Evolutionary conservation across 176 grass and related monocot genomes (phyloP), one percentile per base, ranked within the genome.

Genomic region (Saccharum spontaneum): DNA sequence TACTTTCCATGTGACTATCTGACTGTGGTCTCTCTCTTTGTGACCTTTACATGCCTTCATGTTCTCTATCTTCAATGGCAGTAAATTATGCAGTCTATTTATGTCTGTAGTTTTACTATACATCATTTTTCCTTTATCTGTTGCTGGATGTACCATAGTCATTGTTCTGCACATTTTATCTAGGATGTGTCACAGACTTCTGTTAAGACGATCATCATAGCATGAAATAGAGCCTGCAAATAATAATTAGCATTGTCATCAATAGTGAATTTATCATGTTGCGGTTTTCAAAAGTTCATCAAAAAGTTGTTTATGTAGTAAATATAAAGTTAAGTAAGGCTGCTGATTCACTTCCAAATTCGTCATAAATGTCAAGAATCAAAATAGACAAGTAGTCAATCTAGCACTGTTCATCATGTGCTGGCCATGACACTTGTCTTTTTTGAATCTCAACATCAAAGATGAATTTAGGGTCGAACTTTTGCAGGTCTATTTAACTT

Each of bases 1-100:
- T 14, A 39, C 74, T 37, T 79, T 28, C 48, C 68, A 49, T 39
- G 11, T 75, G 41, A 75, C 60, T 78, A 62, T 20, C 15, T 79
- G 41, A 74, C 48, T 79, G 63, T 43, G 28, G 41, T 54, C 39
- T 73, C 5, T 86, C n/a, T 48, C 66, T 55, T 82, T 72, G 73
- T 38, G 16, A 28, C 28, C 46, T 75, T 85, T 78, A 77, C 40
- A n/a, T 78, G 39, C 18, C 41, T 78, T 59, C 65, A 39, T 67
- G 76, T 61, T 61, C 31, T 54, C 30, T 28, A 44, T 48, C 10
- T 72, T 79, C 66, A 78, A 34, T 57, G 26, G 41, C 4, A 78
- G 41, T 78, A 64, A 66, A 66, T 68, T 30, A 44, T 15, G 76
- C 18, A 60, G 36, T 80, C 28, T 75, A 74, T 67, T 84, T 68